Evolutionary conservation across 768 basidiomycete species (phyloP), one percentile per base, ranked within the genome.

Genomic region (Lanmaoa rubissima): DNA sequence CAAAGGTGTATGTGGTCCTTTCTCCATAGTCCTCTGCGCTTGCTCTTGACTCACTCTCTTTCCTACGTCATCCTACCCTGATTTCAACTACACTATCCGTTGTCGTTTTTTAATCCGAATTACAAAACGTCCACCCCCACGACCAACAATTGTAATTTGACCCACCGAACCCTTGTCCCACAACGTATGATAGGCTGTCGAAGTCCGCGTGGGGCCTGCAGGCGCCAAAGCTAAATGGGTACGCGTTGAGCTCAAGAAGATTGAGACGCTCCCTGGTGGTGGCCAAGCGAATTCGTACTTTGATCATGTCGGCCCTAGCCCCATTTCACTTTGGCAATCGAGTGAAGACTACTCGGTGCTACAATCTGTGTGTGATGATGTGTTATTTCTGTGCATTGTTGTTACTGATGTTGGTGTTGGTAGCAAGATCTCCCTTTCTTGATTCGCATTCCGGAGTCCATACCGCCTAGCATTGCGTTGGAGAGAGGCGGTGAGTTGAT

Each of bases 151-250:
- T 28, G 1, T 21, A n/a, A 38, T 8, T 9, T 9, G 19, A 26
- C 42, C 46, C 39, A 11, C 7, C 55, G 8, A 48, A 54, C 44
- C 43, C 43, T 44, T 32, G 41, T 41, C 24, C 55, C 40, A 21
- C 44, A 6, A 35, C 34, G 39, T 41, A n/a, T 46, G 44, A 2
- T 53, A 94, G 92, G 87, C 91, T 19, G 82, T 98, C 50, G 94
- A 98, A 71, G 82, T 98, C 13, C 86, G 94, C 17, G 79, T 86
- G 6, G 87, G 85, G 0, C 76, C 78, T 2, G 80, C 84, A 59
- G 88, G 90, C 16, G 82, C 92, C 68, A 94, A 93, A 75, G 91
- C 91, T 28, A 92, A 93, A 73, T 96, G 91, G 87, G 87, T 98
- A 26, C 84, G 88, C 61, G 85, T 97, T 58, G 94, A 96, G 74